Base-by-base conservation (phyloP, 331 rosid genomes). In the Malus hybrid region DNA sequence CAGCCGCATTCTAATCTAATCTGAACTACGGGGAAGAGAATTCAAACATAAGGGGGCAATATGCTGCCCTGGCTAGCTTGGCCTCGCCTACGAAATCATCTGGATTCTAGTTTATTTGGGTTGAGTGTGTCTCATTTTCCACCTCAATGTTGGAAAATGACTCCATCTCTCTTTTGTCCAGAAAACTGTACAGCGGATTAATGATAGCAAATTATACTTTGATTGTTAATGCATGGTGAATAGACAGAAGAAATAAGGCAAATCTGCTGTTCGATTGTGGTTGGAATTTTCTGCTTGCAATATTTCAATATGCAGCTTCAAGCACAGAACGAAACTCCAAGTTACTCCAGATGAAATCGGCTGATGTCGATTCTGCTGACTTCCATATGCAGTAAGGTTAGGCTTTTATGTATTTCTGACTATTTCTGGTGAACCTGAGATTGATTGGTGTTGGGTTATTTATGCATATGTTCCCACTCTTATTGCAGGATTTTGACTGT, bases 401-500 rank as follows among this genome's bases (percentile, higher is more conserved):
- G 46, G 67, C 46, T 31, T 42, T 18, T 15, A 14, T 34, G 15
- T 34, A 7, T 59, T 10, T 44, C 6, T 19, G 44, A 65, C 74
- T 16, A 15, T 10, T 57, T 42, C 44, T 18, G 8, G 19, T 18
- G 28, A 13, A 57, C 29, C 69, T 63, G 65, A 61, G 64, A 66
- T 67, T 79, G 62, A 60, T 6, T 42, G 12, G 36, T 28, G 48
- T 36, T 15, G 32, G 11, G 18, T 72, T 60, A 27, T 59, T 72
- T 39, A 15, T 24, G 57, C 57, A 20, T 52, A 18, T 14, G 2
- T 16, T 60, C 24, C 72, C 33, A 22, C 56, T 67, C 48, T 57
- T 67, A 46, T 42, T 73, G 64, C 63, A 69, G 79, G 46, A 39
- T 62, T 64, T 78, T 78, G 84, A 84, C 87, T 72, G 65, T 80